Base-by-base conservation (phyloP, 331 rosid species). In the Arachis monticola region DNA sequence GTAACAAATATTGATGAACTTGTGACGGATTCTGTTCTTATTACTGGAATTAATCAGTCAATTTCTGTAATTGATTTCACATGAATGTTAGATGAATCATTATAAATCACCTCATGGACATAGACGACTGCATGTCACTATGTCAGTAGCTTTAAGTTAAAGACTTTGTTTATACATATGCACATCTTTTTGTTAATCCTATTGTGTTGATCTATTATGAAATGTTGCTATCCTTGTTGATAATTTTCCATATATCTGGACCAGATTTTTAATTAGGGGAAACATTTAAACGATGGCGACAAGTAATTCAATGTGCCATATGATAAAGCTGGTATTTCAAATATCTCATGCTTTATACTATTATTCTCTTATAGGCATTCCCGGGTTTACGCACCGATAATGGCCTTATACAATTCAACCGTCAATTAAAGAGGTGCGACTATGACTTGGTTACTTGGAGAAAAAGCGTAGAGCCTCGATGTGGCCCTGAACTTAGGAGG, bases 381-480 rank as follows among this genome's bases (percentile, higher is more conserved):
- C 97, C 99, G 0, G 82, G 85, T 74, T 70, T 94, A 55, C 87
- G 97, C 61, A 46, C 79, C 1, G 99, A 94, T 80, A 91, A 81
- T n/a, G 44, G 90, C 81, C 93, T 94, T 67, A 86, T 94, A 80
- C 99, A 92, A 78, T 90, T 94, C 85, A 94, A 92, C 56, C 95
- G 97, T 64, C 96, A 94, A 72, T 79, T 94, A 56, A 94, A 88
- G 84, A 83, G 97, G 77, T 94, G 96, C 64, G 95, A 90, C 77
- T 94, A 94, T 73, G 97, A 94, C 87, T 81, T 94, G 79, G 89
- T 82, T 68, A 85, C 94, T 5, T 94, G 99, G 99, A 86, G 97
- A 82, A 83, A 76, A 69, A 74, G 55, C 6, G 80, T 84, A 2
- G 96, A 92, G 84, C 83, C 92, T 60, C 90, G 96, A 59, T 90